phyloP scores from a whole-genome alignment of 306 rosid species.

The Mimosa pudica region DNA sequence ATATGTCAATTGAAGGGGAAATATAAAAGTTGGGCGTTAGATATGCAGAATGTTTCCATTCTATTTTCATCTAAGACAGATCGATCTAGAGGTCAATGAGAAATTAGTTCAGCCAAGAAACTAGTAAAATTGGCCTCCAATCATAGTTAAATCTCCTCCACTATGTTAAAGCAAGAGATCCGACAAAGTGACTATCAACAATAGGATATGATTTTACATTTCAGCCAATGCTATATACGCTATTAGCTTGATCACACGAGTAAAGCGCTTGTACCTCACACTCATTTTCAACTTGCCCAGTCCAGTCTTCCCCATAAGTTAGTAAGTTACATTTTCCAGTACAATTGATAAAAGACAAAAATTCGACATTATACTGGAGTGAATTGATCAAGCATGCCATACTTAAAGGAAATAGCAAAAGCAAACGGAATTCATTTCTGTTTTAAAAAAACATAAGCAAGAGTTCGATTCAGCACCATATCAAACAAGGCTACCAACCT shows the following conservation, averaged over 20 bases:
- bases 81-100: neutral
- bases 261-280: neutral
- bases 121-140: neutral
- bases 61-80: neutral
- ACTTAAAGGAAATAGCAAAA: slow-evolving; percentile 14
- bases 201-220: slow-evolving; percentile 7
- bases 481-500: slow-evolving; percentile 52
- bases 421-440: neutral
- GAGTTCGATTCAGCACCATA: neutral
- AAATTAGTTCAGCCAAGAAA: neutral
- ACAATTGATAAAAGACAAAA: slow-evolving; percentile 21
- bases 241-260: neutral
- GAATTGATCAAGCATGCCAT: slow-evolving; percentile 5
- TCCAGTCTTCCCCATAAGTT: neutral
- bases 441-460: neutral
- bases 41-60: neutral
- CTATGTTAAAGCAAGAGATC: neutral
- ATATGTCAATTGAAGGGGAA: neutral
- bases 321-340: slow-evolving; percentile 4
- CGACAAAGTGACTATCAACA: slow-evolving; percentile 8
- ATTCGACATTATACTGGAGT: neutral
- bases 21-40: neutral
- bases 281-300: neutral
- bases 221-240: neutral
- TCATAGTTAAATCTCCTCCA: neutral